phyloP scores from a whole-genome alignment of 2,329 filamentous ascomycete genomes.

The Westerdykella sp. region DNA sequence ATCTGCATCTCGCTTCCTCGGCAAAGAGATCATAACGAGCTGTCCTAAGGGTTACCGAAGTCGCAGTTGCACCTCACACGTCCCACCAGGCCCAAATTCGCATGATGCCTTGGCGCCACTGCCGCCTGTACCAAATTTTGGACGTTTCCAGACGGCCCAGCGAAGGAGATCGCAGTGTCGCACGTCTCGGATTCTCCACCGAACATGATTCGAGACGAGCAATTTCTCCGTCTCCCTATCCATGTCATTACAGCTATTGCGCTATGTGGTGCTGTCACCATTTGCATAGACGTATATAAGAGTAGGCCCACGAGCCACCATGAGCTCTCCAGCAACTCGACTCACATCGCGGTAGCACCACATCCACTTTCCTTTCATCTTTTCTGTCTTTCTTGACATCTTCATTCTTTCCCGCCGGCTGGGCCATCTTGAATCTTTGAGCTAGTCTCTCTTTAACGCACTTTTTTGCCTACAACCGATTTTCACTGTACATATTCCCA shows the following conservation, averaged over 20 bases:
- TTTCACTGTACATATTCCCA: constrained; percentile 14
- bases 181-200: constrained; percentile 5
- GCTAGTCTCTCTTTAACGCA: constrained; percentile 30
- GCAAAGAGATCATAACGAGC: constrained; percentile 14
- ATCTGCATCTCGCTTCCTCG: constrained; percentile 9
- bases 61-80: constrained; percentile 32
- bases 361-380: constrained; percentile 13
- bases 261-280: constrained; percentile 5
- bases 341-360: constrained; percentile 20
- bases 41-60: constrained; percentile 23
- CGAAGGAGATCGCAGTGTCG: constrained; percentile 5
- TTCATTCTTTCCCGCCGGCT: constrained; percentile 26
- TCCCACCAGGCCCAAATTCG: constrained; percentile 23
- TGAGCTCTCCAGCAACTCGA: constrained; percentile 22
- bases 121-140: constrained; percentile 19
- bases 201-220: constrained; percentile 25
- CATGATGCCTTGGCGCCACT: constrained; percentile 25
- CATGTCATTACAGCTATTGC: not conserved
- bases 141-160: constrained; percentile 8
- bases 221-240: constrained; percentile 12
- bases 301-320: constrained; percentile 7
- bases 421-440: constrained; percentile 25
- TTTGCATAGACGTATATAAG: constrained; percentile 25
- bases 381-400: constrained; percentile 15
- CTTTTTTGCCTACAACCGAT: constrained; percentile 10